Base-by-base conservation (phyloP, 2,329 filamentous ascomycete genomes). In the Cladosporium colombiae region DNA sequence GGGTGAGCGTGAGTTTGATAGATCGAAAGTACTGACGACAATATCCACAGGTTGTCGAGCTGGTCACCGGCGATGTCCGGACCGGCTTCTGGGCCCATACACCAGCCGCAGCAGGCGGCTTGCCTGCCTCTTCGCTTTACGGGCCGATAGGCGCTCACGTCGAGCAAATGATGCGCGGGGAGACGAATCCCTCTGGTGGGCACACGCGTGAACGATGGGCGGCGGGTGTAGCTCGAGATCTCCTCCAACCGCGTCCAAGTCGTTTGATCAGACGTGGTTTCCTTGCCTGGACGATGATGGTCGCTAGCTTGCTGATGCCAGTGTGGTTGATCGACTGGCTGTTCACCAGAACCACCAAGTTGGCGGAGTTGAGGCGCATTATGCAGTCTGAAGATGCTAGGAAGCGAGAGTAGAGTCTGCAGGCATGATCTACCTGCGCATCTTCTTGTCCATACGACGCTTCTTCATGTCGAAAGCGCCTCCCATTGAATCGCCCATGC, bases 381-480 rank as follows among this genome's bases (percentile, higher is more conserved):
- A 7, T 52, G 18, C 23, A 62, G 5, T 55, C 56, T 40, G 21
- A 56, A 21, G 52, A 61, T 55, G 50, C 35, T 18, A 64, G 61
- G 37, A 56, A 27, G 50, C 37, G 29, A 46, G 35, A 59, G 50
- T 49, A 52, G 40, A 46, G 65, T 50, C 31, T 23, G 33, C 23
- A 27, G 7, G 23, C 31, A 25, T n/a, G 53, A 23, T 50, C 64
- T 64, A 74, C 64, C 72, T 78, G 67, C 77, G 76, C 64, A 75
- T 75, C 72, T 81, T 81, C 74, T 80, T 76, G 66, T 70, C 69
- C 70, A 73, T 62, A 62, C 75, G 78, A 81, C 87, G 90, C 73
- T 88, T 82, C 77, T 85, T 86, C 81, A 91, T 91, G 73, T 88
- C 88, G 75, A 91, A 93, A 50, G 85, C 84, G n/a, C 40, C 40